Evolutionary conservation across 2,329 filamentous ascomycete species (phyloP), one percentile per base, ranked within the genome.

Genomic region (Fusarium anthophilum): DNA sequence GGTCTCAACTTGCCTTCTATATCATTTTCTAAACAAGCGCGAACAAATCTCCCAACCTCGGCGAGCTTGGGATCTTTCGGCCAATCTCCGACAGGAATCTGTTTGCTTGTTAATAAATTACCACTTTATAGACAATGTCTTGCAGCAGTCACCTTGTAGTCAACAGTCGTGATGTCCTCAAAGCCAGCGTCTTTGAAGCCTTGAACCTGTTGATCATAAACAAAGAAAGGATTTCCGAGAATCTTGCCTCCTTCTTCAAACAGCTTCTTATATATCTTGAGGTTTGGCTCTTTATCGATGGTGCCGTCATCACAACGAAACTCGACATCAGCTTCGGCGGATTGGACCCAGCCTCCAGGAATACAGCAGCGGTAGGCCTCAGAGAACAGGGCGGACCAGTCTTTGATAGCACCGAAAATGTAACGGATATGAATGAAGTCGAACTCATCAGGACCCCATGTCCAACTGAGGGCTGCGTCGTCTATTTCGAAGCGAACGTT

Each of bases 401-500:
- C 72, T 5, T 57, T 32, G 10, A 76, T 63, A 32, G 74, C 74
- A 7, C 74, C 74, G 12, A 76, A 76, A 0, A 76, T 64, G 51
- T 75, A 76, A 13, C 74, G 74, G 4, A 75, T 44, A 14, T 76
- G 74, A 37, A 76, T 32, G 2, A 76, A 73, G 45, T 73, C 69
- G 14, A 76, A 76, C 43, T 47, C 38, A 39, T 62, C 35, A 6
- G 45, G 17, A 6, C 62, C 56, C 72, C 74, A 75, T 5, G 74
- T 76, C 74, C 74, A 74, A 18, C 26, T n/a, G 30, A 66, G 10
- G 24, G 37, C 15, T 24, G 74, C 74, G 20, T 76, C 74, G 14
- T 76, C 74, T 32, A 76, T 60, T 18, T 75, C 66, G 43, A 76
- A 76, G 2, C 62, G 66, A 15, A 76, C 72, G 10, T 76, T 76